Conservation (phyloP, 208 protist species). For the Sergeia podlipaevii region DNA sequence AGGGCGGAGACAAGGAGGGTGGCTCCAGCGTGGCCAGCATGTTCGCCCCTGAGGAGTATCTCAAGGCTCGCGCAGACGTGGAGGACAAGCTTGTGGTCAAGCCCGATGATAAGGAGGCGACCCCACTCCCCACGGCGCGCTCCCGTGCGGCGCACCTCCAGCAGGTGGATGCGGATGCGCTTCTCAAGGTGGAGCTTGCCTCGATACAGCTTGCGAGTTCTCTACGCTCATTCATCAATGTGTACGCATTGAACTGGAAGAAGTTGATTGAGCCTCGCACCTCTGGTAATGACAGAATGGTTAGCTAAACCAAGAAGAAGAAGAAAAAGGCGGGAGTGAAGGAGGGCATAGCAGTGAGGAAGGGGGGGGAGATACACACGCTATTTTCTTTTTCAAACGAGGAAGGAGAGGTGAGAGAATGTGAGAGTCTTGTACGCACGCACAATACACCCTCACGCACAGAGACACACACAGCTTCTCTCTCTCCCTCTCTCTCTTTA, state of each 20-base stretch:
- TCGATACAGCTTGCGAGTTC: conserved; percentile 40
- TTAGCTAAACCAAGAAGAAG: conserved; percentile 35
- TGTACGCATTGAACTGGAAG: conserved; percentile 81
- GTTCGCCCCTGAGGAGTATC: conserved; percentile 50
- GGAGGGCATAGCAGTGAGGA: too few relatives aligned
- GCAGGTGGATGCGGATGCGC: conserved; percentile 56
- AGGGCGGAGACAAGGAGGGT: conserved; percentile 39
- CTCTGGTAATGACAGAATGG: conserved; percentile 36
- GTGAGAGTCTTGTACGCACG: too few relatives aligned
- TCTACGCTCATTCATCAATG: conserved; percentile 67
- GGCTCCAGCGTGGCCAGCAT: conserved; percentile 20
- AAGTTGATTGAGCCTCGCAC: conserved; percentile 83
- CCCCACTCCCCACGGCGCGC: conserved; percentile 27
- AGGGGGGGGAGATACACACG: too few relatives aligned
- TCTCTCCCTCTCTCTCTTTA: not conserved
- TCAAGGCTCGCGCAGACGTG: conserved; percentile 37
- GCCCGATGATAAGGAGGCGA: conserved; percentile 9
- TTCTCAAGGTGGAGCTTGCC: conserved; percentile 59
- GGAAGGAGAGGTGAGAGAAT: too few relatives aligned
- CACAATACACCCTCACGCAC: too few relatives aligned
- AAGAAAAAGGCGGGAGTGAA: not conserved
- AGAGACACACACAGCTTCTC: too few relatives aligned
- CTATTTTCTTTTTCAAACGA: not conserved
- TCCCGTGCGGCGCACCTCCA: conserved; percentile 56
- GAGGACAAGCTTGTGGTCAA: conserved; percentile 74